phyloP scores from a whole-genome alignment of 208 protist genomes.

The Zelonia costaricensis region DNA sequence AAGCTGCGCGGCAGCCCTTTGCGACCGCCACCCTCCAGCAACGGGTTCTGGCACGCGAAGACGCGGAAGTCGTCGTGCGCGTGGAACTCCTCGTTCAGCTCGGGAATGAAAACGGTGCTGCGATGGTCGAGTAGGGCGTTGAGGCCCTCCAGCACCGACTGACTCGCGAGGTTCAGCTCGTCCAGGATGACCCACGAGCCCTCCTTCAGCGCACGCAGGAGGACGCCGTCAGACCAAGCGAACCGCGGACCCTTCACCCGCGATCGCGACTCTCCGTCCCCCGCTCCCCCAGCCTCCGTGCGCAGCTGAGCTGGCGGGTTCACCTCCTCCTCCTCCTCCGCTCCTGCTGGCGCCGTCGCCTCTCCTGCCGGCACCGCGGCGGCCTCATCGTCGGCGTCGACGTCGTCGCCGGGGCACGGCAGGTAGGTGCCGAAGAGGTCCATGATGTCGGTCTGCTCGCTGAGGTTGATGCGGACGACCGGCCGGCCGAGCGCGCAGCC shows the following conservation, averaged over 20 bases:
- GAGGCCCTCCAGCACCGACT: constrained; percentile 99
- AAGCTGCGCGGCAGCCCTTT: constrained; percentile 99
- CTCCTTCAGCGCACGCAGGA: constrained; percentile 95
- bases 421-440: constrained; percentile 95
- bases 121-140: constrained; percentile 99
- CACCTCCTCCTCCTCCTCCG: constrained; percentile 34
- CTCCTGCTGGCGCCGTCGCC: constrained; percentile 61
- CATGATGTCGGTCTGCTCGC: constrained; percentile 99
- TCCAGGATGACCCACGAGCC: constrained; percentile 99
- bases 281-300: no score
- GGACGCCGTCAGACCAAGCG: constrained; percentile 98
- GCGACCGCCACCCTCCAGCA: constrained; percentile 97
- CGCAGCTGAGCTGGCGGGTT: no score
- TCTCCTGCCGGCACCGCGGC: constrained; percentile 12
- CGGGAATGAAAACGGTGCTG: constrained; percentile 92
- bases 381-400: constrained; percentile 33
- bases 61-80: constrained; percentile 94
- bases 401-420: constrained; percentile 39
- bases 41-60: constrained; percentile 99
- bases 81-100: constrained; percentile 88
- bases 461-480: constrained; percentile 99
- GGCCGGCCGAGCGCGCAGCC: constrained; percentile 85
- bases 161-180: constrained; percentile 99
- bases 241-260: constrained; percentile 84
- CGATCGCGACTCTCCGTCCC: constrained; percentile 1